Evolutionary conservation across 2,329 filamentous ascomycete species (phyloP).

Genomic region (Daldinia eschscholtzii): DNA sequence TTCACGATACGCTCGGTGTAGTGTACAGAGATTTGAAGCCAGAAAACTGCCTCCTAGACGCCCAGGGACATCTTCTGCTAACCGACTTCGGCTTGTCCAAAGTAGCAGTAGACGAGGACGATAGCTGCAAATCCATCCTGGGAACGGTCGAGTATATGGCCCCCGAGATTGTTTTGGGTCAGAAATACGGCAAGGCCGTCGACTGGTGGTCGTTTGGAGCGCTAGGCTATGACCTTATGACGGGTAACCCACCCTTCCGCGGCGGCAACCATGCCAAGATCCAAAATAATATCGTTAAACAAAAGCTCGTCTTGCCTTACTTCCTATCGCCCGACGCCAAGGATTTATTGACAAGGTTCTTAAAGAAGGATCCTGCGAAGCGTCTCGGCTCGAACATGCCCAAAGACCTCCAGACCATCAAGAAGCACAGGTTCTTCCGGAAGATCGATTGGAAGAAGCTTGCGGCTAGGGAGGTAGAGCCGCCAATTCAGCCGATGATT

Average conservation of each 20-base stretch:
- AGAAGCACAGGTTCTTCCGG: constrained; percentile 95
- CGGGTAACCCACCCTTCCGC: constrained; percentile 89
- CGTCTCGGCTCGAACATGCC: constrained; percentile 89
- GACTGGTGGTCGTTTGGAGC: constrained; percentile 99
- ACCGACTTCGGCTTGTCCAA: constrained; percentile 98
- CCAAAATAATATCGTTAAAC: constrained; percentile 93
- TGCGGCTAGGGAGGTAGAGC: constrained; percentile 82
- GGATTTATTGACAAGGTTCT: constrained; percentile 87
- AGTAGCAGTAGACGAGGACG: constrained; percentile 80
- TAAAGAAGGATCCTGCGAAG: constrained; percentile 93
- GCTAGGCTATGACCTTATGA: constrained; percentile 91
- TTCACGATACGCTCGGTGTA: constrained; percentile 92
- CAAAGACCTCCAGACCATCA: constrained; percentile 86
- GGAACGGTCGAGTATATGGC: constrained; percentile 99
- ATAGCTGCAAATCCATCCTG: constrained; percentile 85
- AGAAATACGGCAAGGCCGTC: constrained; percentile 91
- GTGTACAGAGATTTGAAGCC: constrained; percentile 98
- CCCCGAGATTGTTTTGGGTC: constrained; percentile 89
- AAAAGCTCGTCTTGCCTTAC: constrained; percentile 90
- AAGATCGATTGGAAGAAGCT: constrained; percentile 96
- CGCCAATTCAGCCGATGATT: constrained; percentile 92
- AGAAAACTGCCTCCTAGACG: constrained; percentile 94
- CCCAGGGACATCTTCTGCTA: constrained; percentile 90
- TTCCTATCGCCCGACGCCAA: constrained; percentile 93
- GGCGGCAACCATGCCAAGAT: constrained; percentile 95